Base-by-base conservation (phyloP, 371 early-diverging fungal genomes). In the Rhizomucor pusillus region DNA sequence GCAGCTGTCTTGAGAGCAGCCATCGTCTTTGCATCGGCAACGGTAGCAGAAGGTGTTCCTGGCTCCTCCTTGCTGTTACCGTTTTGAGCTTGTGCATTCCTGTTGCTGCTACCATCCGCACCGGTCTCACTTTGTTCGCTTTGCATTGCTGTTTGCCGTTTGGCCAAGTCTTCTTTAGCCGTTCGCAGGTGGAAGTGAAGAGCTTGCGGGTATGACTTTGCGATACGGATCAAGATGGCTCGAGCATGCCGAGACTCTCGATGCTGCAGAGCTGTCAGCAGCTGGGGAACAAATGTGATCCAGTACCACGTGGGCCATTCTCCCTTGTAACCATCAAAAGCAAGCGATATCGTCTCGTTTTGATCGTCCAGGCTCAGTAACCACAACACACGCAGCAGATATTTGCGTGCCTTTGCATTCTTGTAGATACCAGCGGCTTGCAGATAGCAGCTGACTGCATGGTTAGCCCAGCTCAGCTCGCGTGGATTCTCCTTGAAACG, bases 241-340 rank as follows among this genome's bases (percentile, higher is more conserved):
- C 86, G 82, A 0, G 93, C 90, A 73, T 90, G 89, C 53, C 76
- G 73, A 5, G 91, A 86, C 59, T 95, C 95, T 50, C 86, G 85
- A 54, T 89, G 87, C 5, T 87, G 80, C 18, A 96, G 62, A 2
- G 86, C 81, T 4, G 82, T 71, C 39, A 99, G 70, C 24, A 99
- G 80, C 69, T 99, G 98, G 1, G 99, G 99, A 46, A 99, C 92
- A 64, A 97, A 97, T 0, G 92, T 91, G 51, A 96, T 91, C 98
- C 99, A 99, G 71, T 94, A 95, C 98, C 97, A 97, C 7, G 90
- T 79, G 4, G 95, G 93, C 58, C 89, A 76, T 37, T 97, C 97
- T 9, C 89, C 87, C 60, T 93, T 95, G 79, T 90, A 93, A 1
- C 78, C 75, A 52, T 96, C 95, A 59, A 92, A 94, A 1, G 92